Evolutionary conservation across 1,284 basidiomycete genomes (phyloP), one percentile per base, ranked within the genome.

Genomic region (Fomitopsis schrenkii): DNA sequence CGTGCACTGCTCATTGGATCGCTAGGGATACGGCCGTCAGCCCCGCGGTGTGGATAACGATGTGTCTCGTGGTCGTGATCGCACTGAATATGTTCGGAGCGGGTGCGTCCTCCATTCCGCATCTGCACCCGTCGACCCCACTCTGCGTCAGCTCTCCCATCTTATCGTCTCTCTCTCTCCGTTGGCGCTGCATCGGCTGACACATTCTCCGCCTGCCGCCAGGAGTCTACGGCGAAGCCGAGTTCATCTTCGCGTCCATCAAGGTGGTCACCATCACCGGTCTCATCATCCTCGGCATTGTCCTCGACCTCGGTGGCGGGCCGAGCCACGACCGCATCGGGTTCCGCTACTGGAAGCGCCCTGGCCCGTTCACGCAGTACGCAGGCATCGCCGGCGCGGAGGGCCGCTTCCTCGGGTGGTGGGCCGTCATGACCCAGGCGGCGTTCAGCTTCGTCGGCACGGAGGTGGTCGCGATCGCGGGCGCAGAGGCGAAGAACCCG

Each of bases 391-490:
- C 69, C 1, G 91, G 91, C 0, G 58, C 79, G 2, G 83, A 83
- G 64, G 90, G 90, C 2, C 81, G 79, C 55, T 86, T 93, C 77
- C 76, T 91, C 56, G 85, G 86, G 52, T 88, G 82, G 79, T 74
- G 86, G 83, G 81, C 84, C 30, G 86, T 87, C 40, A 78, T 88
- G 76, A 83, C 85, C 1, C 85, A 90, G 67, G 92, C 93, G 9
- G 91, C 91, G 1, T 95, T 95, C 79, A 90, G 88, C 12, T 95
- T 88, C 78, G 85, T 87, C 63, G 83, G 86, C 55, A 94, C 93
- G 9, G 94, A 96, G 74, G 90, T 95, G 64, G 90, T 95, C 46
- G 93, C 92, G 64, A 75, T 75, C 19, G 71, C 72, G 5, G 71
- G 68, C 3, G 72, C 69, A 7, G 72, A 74, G 57, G 67, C 66